Base-by-base conservation (phyloP, 2,329 filamentous ascomycete genomes). In the Nectriaceae sp. region DNA sequence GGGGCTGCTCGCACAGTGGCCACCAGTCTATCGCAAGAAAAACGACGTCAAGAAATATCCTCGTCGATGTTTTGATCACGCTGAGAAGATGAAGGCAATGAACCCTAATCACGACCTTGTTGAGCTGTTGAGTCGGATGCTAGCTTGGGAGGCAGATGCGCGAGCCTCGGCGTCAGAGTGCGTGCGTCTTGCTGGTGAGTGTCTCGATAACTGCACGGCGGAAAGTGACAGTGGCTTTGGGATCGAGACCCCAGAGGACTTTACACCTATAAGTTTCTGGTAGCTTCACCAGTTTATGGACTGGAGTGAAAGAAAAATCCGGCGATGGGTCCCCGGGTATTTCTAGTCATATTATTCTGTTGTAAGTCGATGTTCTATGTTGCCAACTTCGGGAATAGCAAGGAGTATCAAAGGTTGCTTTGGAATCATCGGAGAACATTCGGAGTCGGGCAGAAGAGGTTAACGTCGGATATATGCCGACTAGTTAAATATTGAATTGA, bases 1-100 rank as follows among this genome's bases (percentile, higher is more conserved):
- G 11, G 60, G 55, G 2, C 64, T 68, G 65, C 52, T 67, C 43
- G 54, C 44, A 8, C 67, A 67, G 49, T 57, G 46, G 57, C 67
- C 66, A 11, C 39, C 13, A 26, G 46, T 60, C 20, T 16, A 21
- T 5, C 42, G 43, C 4, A 47, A 45, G 3, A 49, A 55, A 16
- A 44, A 56, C 3, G 56, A 57, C 10, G 15, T 57, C 29, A 47
- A 44, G 5, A 40, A 52, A n/a, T 68, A 66, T 41, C 55, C 63
- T 0, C 41, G 40, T 6, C 47, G 43, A 13, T 68, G 64, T 35
- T 51, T 41, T 4, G 42, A 55, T 0, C 66, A 70, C 21, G 56
- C 54, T 2, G 42, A 43, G 10, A 47, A 38, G 20, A 40, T 70
- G n/a, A 6, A 21, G 19, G 45, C 21, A 4, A 22, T 66, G 16